phyloP scores from a whole-genome alignment of 2,329 filamentous ascomycete genomes.

The Elsinoe batatas region DNA sequence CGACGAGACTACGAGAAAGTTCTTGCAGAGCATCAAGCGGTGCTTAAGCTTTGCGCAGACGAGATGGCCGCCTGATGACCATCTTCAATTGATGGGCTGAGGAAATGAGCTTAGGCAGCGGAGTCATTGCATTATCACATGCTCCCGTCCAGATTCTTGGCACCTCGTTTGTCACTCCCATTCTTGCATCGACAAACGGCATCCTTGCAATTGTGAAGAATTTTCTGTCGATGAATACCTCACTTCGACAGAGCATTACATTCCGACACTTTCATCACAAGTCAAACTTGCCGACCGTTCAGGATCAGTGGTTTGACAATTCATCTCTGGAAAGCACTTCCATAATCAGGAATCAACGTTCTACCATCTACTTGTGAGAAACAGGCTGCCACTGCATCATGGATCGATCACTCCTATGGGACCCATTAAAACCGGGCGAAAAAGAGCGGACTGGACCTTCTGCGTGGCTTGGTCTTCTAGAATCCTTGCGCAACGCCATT shows the following conservation, averaged over 20 bases:
- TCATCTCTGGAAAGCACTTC: background rate
- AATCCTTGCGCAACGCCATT: background rate
- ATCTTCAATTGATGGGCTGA: constrained; percentile 88
- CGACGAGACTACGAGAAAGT: constrained; percentile 91
- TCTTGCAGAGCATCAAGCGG: constrained; percentile 93
- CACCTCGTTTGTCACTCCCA: background rate
- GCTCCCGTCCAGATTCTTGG: background rate
- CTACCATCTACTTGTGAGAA: background rate
- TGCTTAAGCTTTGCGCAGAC: constrained; percentile 95
- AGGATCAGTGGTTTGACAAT: background rate
- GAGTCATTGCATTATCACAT: constrained; percentile 5
- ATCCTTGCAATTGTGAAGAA: background rate
- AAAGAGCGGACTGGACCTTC: constrained; percentile 3
- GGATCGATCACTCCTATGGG: background rate
- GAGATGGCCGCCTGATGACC: constrained; percentile 87
- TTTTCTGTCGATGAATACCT: background rate
- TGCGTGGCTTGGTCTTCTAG: background rate
- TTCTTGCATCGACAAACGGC: background rate
- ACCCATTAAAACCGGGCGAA: background rate
- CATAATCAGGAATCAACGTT: background rate
- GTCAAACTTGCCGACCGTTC: background rate
- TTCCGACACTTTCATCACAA: background rate
- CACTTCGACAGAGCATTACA: background rate
- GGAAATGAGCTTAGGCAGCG: background rate
- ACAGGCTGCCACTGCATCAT: background rate